Conservation (phyloP, 2,329 filamentous ascomycete genomes). For the Alternaria novae-zelandiae region DNA sequence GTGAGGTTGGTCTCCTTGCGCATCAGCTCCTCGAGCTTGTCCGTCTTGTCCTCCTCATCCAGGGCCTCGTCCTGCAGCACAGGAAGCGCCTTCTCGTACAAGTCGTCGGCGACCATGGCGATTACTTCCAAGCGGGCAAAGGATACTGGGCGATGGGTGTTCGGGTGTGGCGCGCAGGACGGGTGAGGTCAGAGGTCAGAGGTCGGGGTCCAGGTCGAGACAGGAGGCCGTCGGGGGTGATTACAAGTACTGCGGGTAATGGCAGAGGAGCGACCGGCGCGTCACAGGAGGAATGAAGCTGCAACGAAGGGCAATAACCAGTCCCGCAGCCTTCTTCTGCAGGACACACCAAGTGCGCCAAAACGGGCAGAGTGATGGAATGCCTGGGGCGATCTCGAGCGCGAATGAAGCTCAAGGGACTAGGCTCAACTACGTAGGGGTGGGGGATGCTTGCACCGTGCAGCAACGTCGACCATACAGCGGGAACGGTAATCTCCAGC, state of each 20-base stretch:
- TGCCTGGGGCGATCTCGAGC: conserved; percentile 22
- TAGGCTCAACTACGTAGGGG: conserved; percentile 24
- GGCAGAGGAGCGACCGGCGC: conserved; percentile 29
- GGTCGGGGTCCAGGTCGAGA: conserved; percentile 15
- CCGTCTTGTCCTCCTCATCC: conserved; percentile 94
- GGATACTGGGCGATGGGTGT: conserved; percentile 5
- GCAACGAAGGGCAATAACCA: conserved; percentile 21
- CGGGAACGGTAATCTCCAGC: conserved; percentile 13
- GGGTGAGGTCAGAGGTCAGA: conserved; percentile 5
- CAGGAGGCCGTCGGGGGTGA: conserved; percentile 26
- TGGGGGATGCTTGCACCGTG: conserved; percentile 22
- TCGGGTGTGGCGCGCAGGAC: conserved; percentile 7
- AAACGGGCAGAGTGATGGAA: conserved; percentile 24
- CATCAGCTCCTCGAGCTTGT: conserved; percentile 85
- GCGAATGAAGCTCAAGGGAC: conserved; percentile 31
- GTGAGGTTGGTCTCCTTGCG: conserved; percentile 77
- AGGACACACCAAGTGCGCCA: conserved; percentile 19
- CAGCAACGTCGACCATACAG: conserved; percentile 7
- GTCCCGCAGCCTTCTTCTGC: conserved; percentile 28
- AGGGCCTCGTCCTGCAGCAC: conserved; percentile 81
- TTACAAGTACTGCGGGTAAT: conserved; percentile 24
- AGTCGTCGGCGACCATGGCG: conserved; percentile 86
- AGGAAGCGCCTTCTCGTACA: conserved; percentile 89
- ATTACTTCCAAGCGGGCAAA: conserved; percentile 29
- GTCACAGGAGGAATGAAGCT: conserved; percentile 25